Conservation (phyloP, 2,329 filamentous ascomycete species). For the Ramichloridium luteum region DNA sequence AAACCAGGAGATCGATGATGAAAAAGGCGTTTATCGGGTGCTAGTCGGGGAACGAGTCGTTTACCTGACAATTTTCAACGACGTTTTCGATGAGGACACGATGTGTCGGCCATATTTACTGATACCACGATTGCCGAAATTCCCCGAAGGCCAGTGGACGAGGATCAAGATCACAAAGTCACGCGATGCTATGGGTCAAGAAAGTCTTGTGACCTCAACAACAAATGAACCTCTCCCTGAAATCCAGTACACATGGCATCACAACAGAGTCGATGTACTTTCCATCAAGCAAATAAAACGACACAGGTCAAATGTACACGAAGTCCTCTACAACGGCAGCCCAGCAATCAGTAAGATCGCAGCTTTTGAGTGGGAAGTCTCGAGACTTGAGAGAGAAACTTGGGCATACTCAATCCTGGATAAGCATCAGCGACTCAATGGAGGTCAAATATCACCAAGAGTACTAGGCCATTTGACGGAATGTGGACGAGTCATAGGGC, state of each 20-base stretch:
- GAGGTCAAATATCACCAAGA: background rate
- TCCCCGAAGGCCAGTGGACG: conserved; percentile 19
- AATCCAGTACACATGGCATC: conserved; percentile 15
- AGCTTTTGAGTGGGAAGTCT: conserved; percentile 26
- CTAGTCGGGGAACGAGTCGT: conserved; percentile 1
- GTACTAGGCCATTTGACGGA: conserved; percentile 7
- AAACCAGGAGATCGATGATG: conserved; percentile 1
- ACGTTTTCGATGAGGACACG: conserved; percentile 15
- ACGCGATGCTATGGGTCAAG: too few relatives aligned
- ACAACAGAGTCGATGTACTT: conserved; percentile 17
- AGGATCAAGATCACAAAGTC: conserved; percentile 14
- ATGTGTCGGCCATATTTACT: conserved; percentile 25
- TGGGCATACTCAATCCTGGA: conserved; percentile 16
- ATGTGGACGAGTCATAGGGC: conserved; percentile 5
- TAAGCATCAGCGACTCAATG: conserved; percentile 5
- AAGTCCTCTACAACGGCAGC: conserved; percentile 7
- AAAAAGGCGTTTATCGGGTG: background rate
- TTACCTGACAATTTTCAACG: conserved; percentile 1
- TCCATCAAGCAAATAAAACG: conserved; percentile 13
- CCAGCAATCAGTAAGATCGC: conserved; percentile 11
- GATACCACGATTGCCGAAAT: conserved; percentile 16
- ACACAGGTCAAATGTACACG: conserved; percentile 15
- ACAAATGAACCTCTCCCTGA: conserved; percentile 11
- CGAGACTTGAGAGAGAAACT: conserved; percentile 24
- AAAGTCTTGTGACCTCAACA: conserved; percentile 10